Evolutionary conservation across 306 rosid genomes (phyloP), one percentile per base, ranked within the genome.

Genomic region (Dryas octopetala): DNA sequence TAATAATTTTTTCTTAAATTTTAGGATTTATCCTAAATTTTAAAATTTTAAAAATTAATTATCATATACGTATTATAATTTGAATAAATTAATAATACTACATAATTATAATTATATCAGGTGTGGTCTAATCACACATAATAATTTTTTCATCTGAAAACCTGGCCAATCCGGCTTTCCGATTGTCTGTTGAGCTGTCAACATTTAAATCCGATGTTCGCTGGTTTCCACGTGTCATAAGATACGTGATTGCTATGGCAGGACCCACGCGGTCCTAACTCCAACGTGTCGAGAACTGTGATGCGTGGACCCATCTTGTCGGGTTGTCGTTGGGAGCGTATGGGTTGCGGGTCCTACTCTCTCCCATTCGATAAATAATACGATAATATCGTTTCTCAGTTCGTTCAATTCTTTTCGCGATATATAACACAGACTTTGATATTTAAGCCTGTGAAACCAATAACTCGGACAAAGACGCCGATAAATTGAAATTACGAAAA

Each of bases 251-350:
- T 11, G 71, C 57, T 16, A 73, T 0, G 48, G 78, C 4, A 79
- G 86, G 83, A 2, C 75, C 83, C 66, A 15, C 9, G 2, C 2
- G 61, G 76, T 66, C 76, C 74, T 51, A 51, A 70, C 78, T 77
- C 26, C 70, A 4, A 70, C 75, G 66, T 84, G 79, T 82, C 70
- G 77, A 82, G 79, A 73, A 73, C 48, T 76, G 80, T 64, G 70
- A 63, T 63, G 10, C 6, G 53, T 17, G 90, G 90, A 16, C 91
- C 87, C 82, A 11, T 78, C 66, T 59, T 88, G 96, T 86, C 93
- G 85, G 83, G 28, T 85, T 91, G 93, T 88, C 90, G 78, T 86
- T 83, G 70, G 81, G 85, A 86, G 71, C 46, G 61, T 43, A 49
- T 43, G 23, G 8, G 32, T 76, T 5, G 71, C 40, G 76, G 83